Conservation (phyloP, 1,284 basidiomycete species). For the Boletus smithii region DNA sequence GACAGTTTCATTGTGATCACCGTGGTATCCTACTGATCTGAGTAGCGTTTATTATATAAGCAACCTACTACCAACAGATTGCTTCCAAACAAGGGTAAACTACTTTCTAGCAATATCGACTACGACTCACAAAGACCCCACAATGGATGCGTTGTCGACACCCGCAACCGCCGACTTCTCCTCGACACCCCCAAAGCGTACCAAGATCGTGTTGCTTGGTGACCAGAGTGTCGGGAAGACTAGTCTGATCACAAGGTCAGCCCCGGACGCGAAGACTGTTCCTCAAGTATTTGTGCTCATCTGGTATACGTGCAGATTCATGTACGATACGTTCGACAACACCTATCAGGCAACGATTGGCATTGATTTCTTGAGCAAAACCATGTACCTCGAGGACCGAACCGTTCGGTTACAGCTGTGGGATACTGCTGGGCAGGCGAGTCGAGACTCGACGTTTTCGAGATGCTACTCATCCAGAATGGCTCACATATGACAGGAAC, state of each 20-base stretch:
- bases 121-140: neutral
- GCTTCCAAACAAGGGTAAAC: constrained; percentile 30
- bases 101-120: constrained; percentile 8
- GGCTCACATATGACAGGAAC: constrained; percentile 60
- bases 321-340: constrained; percentile 99
- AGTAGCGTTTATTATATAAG: constrained; percentile 11
- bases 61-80: neutral
- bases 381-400: constrained; percentile 98
- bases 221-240: constrained; percentile 97
- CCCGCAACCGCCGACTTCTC: constrained; percentile 80
- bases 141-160: constrained; percentile 52
- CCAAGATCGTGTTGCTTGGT: constrained; percentile 92
- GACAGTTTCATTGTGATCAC: constrained; percentile 65
- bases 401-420: constrained; percentile 97
- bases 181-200: constrained; percentile 86
- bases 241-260: constrained; percentile 91
- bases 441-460: constrained; percentile 20
- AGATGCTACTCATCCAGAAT: constrained; percentile 6
- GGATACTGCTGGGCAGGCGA: constrained; percentile 96
- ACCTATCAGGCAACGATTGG: constrained; percentile 99
- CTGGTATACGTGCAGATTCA: constrained; percentile 59
- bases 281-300: neutral
- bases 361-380: constrained; percentile 99
- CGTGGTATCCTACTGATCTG: no score
- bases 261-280: constrained; percentile 1